Base-by-base conservation (phyloP, 208 protist genomes). In the Crithidia bombi region DNA sequence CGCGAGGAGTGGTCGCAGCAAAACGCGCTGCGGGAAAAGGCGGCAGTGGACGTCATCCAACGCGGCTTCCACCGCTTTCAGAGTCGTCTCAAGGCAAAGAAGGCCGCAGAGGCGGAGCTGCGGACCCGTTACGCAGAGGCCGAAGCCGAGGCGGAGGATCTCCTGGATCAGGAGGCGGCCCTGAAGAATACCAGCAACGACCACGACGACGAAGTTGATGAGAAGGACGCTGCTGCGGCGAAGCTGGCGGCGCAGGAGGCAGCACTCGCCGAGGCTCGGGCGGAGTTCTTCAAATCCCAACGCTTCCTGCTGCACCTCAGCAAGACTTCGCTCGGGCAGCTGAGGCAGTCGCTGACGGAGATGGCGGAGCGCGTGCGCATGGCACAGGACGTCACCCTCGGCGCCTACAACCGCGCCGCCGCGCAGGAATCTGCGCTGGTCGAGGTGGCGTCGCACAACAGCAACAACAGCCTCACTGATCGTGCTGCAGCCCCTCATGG, bases 31-130 rank as follows among this genome's bases (percentile, higher is more conserved):
- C 58, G 75, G 46, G 88, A 96, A 66, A 92, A 92, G 79, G 46
- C 65, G 0, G 93, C 93, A 0, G 76, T 75, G 11, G 86, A 89
- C 59, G 79, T 75, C 23, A 94, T 97, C 56, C 89, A 92, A 61
- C 82, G 86, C n/a, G 83, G 84, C 23, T 85, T 92, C 55, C 30
- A 46, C 35, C 57, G 67, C 54, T 94, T 87, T 55, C 68, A 73
- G 21, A 51, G 33, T 1, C 47, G 65, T 1, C 41, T 91, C 21
- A 56, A 68, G n/a, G 59, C 21, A 14, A 79, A 78, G 43, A 82
- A 83, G 52, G 80, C 73, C 9, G 38, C 33, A 11, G 90, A 97
- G 63, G 76, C 62, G 55, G 78, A 73, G 65, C 74, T 90, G 54
- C 61, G 49, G 47, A 65, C 72, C 59, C 52, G 43, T 32, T 94